These are phyloP conservation scores for Phaeotremella skinneri DNA, from an alignment of 768 basidiomycete genomes.

Conservation along the genomic window DNA sequence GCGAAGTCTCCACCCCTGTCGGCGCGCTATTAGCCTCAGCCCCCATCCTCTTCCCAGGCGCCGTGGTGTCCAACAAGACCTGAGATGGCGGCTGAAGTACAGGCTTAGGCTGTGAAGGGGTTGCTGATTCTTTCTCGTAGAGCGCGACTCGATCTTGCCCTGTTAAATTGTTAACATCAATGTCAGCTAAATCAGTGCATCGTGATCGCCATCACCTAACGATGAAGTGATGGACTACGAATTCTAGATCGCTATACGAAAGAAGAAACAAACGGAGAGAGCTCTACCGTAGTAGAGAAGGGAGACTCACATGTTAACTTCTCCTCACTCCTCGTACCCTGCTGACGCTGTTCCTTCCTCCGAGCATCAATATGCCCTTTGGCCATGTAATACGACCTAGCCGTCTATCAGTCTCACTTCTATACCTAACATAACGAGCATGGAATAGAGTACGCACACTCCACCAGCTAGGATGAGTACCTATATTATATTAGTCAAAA, in stretches of 20 bases:
- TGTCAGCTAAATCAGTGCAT: constrained; percentile 7
- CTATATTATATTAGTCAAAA: constrained; percentile 14
- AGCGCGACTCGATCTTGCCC: constrained; percentile 19
- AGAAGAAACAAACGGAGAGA: no score
- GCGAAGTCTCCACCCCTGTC: constrained; percentile 19
- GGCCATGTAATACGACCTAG: constrained; percentile 28
- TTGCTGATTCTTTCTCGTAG: constrained; percentile 3
- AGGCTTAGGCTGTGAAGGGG: not conserved
- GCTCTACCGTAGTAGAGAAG: no score
- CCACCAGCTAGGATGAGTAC: constrained; percentile 34
- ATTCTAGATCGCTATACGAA: no score
- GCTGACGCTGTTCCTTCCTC: constrained; percentile 20
- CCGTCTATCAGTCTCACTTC: not conserved
- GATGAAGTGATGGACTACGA: no score
- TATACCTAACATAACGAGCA: no score
- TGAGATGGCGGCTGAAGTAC: not conserved
- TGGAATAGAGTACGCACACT: not conserved
- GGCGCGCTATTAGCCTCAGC: constrained; percentile 12
- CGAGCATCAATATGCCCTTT: constrained; percentile 29
- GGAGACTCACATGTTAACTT: constrained; percentile 36
- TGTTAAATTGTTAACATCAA: not conserved
- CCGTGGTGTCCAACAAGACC: not conserved
- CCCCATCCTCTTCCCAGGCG: not conserved
- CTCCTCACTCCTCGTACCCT: constrained; percentile 24
- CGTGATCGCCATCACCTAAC: not conserved